Conservation (phyloP, 306 rosid genomes). For the Casuarina glauca region DNA sequence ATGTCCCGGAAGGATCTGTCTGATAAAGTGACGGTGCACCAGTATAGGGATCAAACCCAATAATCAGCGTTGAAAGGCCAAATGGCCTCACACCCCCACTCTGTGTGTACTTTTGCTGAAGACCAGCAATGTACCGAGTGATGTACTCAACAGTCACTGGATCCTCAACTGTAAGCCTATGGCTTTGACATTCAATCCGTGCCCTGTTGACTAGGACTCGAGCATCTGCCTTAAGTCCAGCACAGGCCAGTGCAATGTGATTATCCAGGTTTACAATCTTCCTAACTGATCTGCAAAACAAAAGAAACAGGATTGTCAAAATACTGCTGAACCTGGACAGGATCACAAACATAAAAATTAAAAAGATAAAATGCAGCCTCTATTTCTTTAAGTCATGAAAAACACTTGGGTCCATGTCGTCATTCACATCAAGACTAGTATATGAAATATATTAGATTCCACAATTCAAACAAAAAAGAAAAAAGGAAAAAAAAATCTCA, state of each 20-base stretch:
- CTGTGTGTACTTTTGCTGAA: constrained; percentile 97
- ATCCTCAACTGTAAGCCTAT: constrained; percentile 92
- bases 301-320: constrained; percentile 4
- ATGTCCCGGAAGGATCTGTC: constrained; percentile 97
- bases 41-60: constrained; percentile 90
- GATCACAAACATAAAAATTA: not conserved
- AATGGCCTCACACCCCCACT: constrained; percentile 98
- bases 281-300: constrained; percentile 51
- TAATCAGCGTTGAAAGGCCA: constrained; percentile 93
- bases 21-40: constrained; percentile 73
- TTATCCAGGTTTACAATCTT: constrained; percentile 62
- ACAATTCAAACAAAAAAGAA: not conserved
- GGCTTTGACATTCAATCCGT: constrained; percentile 92
- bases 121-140: constrained; percentile 93
- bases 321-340: not conserved
- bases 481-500: not conserved
- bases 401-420: not conserved
- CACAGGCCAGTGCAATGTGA: constrained; percentile 87
- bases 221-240: constrained; percentile 98
- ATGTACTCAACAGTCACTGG: constrained; percentile 94
- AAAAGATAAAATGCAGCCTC: not conserved
- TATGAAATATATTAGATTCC: not conserved
- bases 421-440: not conserved
- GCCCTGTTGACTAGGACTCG: constrained; percentile 90
- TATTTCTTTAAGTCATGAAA: not conserved